Base-by-base conservation (phyloP, 208 protist genomes). In the Lotmaria passim region DNA sequence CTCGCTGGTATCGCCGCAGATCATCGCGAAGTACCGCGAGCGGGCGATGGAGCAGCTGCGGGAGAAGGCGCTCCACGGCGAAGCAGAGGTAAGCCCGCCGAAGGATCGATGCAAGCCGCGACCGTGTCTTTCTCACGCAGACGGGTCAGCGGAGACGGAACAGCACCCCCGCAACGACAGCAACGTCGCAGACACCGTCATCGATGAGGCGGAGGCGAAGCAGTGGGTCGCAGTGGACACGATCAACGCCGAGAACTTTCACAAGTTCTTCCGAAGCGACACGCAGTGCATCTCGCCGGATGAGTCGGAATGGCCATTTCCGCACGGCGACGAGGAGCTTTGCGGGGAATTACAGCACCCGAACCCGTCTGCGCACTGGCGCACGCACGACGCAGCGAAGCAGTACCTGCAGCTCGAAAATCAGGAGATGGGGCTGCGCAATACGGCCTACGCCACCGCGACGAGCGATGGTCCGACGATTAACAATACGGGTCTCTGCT, bases 231-330 rank as follows among this genome's bases (percentile, higher is more conserved):
- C 41, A 7, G 76, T 86, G 19, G 34, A 68, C 17, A 51, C 46
- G 1, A 79, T 86, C 41, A 55, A 78, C 33, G 67, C 39, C 5
- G 56, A 50, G 46, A 86, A 86, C 69, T 86, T 74, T 57, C 12
- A 24, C 6, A 3, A 62, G n/a, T 82, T 79, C 72, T 86, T 77
- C 64, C 46, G 46, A 7, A 55, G 73, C 48, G 65, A 65, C 21
- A 58, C 51, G n/a, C 30, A 56, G 19, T 80, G 76, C 44, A 69
- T 62, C 12, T 76, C 71, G 10, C 75, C 78, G 0, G 61, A 74
- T 19, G 50, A 67, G 26, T 57, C 53, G n/a, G 23, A 44, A 43
- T 59, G 44, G 43, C 44, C 43, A 8, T 65, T 60, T 24, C 53
- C 44, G 0, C 48, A 79, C 36, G 57, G 46, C 11, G 73, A 79